Conservation (phyloP, 1,284 basidiomycete genomes). For the Moniliella sp. region DNA sequence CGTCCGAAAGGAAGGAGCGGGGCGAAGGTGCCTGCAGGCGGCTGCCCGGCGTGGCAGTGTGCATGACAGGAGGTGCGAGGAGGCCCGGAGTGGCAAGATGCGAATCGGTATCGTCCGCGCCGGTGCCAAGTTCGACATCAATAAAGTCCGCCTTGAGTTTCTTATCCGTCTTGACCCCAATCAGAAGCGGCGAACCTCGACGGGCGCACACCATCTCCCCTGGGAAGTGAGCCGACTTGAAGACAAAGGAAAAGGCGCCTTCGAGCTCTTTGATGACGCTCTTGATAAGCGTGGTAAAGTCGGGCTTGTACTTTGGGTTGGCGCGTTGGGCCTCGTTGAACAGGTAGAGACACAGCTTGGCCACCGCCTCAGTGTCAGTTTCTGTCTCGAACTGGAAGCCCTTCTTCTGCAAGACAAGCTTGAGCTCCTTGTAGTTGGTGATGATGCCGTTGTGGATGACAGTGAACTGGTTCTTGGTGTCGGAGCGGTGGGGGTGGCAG, state of each 20-base stretch:
- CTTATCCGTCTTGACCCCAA: slow-evolving; percentile 98
- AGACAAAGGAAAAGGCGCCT: slow-evolving; percentile 98
- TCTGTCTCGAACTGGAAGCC: slow-evolving; percentile 87
- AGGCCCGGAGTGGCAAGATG: slow-evolving; percentile 48
- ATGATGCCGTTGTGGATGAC: slow-evolving; percentile 98
- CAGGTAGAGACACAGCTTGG: slow-evolving; percentile 85
- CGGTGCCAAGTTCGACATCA: slow-evolving; percentile 52
- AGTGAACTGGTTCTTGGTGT: slow-evolving; percentile 60
- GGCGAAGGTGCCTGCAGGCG: slow-evolving; percentile 49
- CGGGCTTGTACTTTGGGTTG: slow-evolving; percentile 64
- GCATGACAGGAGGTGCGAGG: slow-evolving; percentile 26
- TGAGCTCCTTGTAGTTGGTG: slow-evolving; percentile 74
- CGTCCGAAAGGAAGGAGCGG: slow-evolving; percentile 95
- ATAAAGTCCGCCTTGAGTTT: slow-evolving; percentile 99
- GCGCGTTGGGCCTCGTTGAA: slow-evolving; percentile 80
- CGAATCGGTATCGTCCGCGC: slow-evolving; percentile 7
- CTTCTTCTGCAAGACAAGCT: slow-evolving; percentile 78
- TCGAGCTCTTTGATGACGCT: slow-evolving; percentile 84
- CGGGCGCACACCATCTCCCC: slow-evolving; percentile 80
- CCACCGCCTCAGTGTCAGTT: slow-evolving; percentile 92
- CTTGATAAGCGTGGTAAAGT: slow-evolving; percentile 81
- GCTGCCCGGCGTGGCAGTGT: slow-evolving; percentile 16
- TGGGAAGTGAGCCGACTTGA: slow-evolving; percentile 90
- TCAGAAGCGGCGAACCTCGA: slow-evolving; percentile 81
- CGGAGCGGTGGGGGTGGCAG: slow-evolving; percentile 86